These are phyloP conservation scores for Amanita exitialis DNA, from an alignment of 768 basidiomycete species.

Conservation along the genomic window DNA sequence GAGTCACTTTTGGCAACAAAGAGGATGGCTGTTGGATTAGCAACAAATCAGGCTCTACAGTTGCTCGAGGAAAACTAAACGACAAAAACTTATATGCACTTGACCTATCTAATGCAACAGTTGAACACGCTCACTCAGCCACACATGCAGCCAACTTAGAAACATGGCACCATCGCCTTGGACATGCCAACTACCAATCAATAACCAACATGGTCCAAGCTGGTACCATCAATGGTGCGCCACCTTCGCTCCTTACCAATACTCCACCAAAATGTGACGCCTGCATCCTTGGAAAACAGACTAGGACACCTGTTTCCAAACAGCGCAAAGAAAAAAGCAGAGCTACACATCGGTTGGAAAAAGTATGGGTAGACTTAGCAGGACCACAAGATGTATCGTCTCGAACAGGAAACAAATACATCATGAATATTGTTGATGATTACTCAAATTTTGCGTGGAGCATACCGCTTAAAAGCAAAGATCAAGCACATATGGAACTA, in stretches of 20 bases:
- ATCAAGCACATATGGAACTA: slow-evolving; percentile 14
- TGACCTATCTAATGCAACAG: no score
- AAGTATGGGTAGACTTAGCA: no score
- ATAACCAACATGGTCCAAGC: slow-evolving; percentile 10
- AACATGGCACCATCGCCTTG: slow-evolving; percentile 18
- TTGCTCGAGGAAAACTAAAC: no score
- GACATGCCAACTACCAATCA: slow-evolving; percentile 9
- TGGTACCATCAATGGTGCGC: slow-evolving; percentile 12
- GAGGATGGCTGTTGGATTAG: no score
- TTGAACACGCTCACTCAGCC: no score
- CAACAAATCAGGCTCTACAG: no score
- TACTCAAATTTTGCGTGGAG: slow-evolving; percentile 18
- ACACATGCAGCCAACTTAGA: neutral
- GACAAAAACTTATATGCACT: no score
- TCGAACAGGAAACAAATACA: slow-evolving; percentile 16
- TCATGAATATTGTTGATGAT: slow-evolving; percentile 27
- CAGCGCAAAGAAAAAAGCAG: no score
- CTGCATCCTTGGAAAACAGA: no score
- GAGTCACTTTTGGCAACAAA: no score
- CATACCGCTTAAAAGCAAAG: slow-evolving; percentile 21
- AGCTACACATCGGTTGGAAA: no score
- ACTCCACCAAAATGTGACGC: slow-evolving; percentile 1
- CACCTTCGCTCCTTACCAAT: neutral
- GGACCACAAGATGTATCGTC: slow-evolving; percentile 14
- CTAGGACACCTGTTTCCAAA: no score